Evolutionary conservation across 1,139 yeast species (phyloP), one percentile per base, ranked within the genome.

Genomic region (Pichia sp.): DNA sequence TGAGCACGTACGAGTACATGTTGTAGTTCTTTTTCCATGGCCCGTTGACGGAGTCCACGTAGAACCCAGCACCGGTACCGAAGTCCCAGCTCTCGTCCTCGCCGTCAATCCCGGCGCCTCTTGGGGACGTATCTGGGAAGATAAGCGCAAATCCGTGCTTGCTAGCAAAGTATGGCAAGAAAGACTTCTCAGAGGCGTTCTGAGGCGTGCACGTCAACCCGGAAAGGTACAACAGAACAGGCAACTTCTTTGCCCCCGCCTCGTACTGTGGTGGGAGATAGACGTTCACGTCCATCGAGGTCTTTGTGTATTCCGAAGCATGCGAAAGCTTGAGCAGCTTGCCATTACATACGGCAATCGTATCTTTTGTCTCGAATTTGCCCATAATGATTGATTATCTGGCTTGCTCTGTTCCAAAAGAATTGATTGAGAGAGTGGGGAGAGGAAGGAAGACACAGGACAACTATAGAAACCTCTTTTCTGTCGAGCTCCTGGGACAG

Each of bases 81-180:
- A 93, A 89, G 69, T 90, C 97, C 82, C 86, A 93, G 23, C 80
- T 69, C 44, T 86, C 95, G 66, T 87, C 88, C 67, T 90, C 96
- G 40, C 96, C 96, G 46, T 79, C 84, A 58, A 85, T 75, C 56
- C 77, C 76, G n/a, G 88, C 87, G n/a, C 96, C 97, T 62, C 98
- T 82, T 54, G 99, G 98, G 2, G 98, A 92, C 3, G 99, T 93
- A 70, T 93, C 99, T 16, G 99, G 98, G 70, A 87, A 92, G 1
- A 93, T 89, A 29, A 93, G 72, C 0, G 95, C 96, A 69, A 93
- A 85, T 2, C 96, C 96, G 66, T 82, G 81, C 66, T 86, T 80
- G 61, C 84, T 80, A 8, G 97, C 97, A 70, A 84, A 85, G 57
- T 84, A 81, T 65, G 87, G 93, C 74, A 95, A 81, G 64, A 84